Evolutionary conservation across 2,329 filamentous ascomycete species (phyloP).

Genomic region (Monilinia fructicola): DNA sequence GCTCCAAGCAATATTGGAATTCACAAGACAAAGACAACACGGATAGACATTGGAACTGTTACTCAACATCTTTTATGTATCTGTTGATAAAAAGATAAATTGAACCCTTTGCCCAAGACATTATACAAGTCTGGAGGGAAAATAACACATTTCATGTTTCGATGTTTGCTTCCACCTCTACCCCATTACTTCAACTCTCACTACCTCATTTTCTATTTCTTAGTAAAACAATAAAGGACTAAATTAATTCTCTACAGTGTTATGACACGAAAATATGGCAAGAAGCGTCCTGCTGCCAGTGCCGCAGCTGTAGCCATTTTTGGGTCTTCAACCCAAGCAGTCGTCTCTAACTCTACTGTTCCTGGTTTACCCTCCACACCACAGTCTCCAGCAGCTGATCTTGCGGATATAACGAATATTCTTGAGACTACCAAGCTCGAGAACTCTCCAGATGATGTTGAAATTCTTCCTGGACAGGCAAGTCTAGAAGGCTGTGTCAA

Average conservation of each 20-base stretch:
- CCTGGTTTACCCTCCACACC: neutral
- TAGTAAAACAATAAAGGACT: neutral
- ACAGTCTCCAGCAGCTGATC: neutral
- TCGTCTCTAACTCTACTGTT: neutral
- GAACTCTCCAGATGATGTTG: neutral
- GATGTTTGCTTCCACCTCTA: neutral
- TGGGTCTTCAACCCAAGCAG: slow-evolving; percentile 10
- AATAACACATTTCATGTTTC: neutral
- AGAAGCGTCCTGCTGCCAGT: slow-evolving; percentile 24
- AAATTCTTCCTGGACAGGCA: neutral
- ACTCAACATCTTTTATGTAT: neutral
- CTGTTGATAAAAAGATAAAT: no score
- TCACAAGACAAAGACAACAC: neutral
- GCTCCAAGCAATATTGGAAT: neutral
- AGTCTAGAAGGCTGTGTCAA: neutral
- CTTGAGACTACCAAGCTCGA: neutral
- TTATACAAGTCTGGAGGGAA: neutral
- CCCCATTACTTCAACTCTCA: neutral
- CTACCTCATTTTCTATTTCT: neutral
- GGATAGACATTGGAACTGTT: neutral
- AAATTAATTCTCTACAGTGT: slow-evolving; percentile 5
- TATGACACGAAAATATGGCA: slow-evolving; percentile 28
- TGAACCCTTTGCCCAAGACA: no score
- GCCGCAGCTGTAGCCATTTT: slow-evolving; percentile 27
- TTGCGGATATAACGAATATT: slow-evolving; percentile 8